Percentiles rank a stretch among this genome's conserved stretches.
phyloP scores from a whole-genome alignment of 768 basidiomycete species.

The Kwoniella mangroviensis region DNA sequence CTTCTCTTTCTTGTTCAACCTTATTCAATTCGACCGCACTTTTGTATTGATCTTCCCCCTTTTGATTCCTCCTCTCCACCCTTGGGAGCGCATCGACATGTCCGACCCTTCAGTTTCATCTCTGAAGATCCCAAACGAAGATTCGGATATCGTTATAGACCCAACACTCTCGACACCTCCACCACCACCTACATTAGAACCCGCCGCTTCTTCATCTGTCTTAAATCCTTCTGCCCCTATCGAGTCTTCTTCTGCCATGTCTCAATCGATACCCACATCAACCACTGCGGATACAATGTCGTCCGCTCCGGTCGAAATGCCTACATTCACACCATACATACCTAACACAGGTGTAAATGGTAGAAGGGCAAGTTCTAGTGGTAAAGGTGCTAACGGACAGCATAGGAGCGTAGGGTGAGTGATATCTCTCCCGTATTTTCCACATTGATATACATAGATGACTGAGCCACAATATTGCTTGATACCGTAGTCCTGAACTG shows the following conservation, averaged over 20 bases:
- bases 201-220: neutral
- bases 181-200: neutral
- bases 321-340: neutral
- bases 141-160: neutral
- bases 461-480: neutral
- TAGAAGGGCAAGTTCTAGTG: neutral
- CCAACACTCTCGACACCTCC: neutral
- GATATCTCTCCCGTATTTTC: neutral
- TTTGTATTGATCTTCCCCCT: neutral
- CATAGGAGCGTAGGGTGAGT: conserved; percentile 21
- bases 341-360: conserved; percentile 15
- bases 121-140: neutral
- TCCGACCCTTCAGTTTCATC: neutral
- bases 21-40: neutral
- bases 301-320: neutral
- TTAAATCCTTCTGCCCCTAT: neutral
- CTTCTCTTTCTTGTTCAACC: neutral
- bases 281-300: conserved; percentile 4
- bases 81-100: neutral
- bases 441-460: neutral
- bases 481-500: conserved; percentile 16
- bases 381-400: conserved; percentile 4
- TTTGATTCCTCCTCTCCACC: neutral
- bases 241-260: neutral
- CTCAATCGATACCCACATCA: neutral